Percentiles rank a stretch among this genome's conserved stretches.
Evolutionary conservation across 192 early-diverging fungal species (phyloP).

Genomic region (Borealophlyctis nickersoniae): DNA sequence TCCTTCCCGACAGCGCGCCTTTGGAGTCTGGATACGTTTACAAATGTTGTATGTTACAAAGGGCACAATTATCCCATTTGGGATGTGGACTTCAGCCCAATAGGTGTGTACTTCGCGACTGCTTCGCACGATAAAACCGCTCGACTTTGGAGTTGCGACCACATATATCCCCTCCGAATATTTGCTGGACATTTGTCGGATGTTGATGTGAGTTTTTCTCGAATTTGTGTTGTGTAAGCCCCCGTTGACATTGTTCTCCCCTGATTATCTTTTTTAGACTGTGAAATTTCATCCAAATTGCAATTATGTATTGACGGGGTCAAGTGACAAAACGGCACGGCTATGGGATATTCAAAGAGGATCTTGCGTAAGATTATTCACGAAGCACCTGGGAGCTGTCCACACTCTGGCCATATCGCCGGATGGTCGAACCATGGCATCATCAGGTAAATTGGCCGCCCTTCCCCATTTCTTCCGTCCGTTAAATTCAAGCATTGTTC

Average conservation of each 20-base stretch:
- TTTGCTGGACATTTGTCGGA: conserved; percentile 98
- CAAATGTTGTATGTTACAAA: conserved; percentile 91
- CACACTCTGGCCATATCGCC: conserved; percentile 85
- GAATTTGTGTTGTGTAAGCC: conserved; percentile 59
- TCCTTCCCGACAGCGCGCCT: conserved; percentile 84
- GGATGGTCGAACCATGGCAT: conserved; percentile 86
- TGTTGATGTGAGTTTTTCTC: conserved; percentile 83
- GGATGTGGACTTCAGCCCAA: conserved; percentile 89
- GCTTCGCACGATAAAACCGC: conserved; percentile 94
- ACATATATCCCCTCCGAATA: conserved; percentile 90
- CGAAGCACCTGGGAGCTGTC: conserved; percentile 80
- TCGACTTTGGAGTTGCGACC: conserved; percentile 94
- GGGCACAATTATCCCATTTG: conserved; percentile 97
- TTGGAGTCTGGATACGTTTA: conserved; percentile 89
- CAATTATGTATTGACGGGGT: conserved; percentile 91
- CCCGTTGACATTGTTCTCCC: neutral
- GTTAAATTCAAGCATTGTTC: neutral
- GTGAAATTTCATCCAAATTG: conserved; percentile 97
- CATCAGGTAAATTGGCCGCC: conserved; percentile 58
- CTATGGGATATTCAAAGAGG: conserved; percentile 95
- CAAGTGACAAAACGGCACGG: conserved; percentile 80
- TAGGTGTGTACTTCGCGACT: conserved; percentile 96
- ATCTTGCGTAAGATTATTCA: conserved; percentile 83
- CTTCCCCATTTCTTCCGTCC: conserved; percentile 18
- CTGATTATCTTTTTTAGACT: conserved; percentile 42